These are phyloP conservation scores for Climacium dendroides DNA, from an alignment of 225 moss, liverwort and hornwort genomes.

Conservation along the genomic window DNA sequence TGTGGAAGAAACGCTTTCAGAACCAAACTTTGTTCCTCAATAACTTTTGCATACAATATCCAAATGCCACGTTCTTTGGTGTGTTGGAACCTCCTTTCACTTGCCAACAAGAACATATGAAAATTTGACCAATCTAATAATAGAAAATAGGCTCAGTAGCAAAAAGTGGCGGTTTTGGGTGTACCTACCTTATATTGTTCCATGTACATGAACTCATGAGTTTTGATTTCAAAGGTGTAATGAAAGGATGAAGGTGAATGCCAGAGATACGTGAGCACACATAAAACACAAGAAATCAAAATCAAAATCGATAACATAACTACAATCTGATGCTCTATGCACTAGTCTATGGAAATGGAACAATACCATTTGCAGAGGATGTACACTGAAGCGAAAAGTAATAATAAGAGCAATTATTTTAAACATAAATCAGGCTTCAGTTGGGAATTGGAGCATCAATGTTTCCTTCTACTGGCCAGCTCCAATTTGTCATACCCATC, in stretches of 20 bases:
- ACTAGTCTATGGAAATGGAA: background rate
- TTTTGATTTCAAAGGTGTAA: background rate
- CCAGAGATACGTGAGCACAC: background rate
- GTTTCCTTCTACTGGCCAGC: background rate
- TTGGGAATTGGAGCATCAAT: background rate
- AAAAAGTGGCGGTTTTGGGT: no score
- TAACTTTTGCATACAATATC: no score
- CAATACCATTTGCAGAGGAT: background rate
- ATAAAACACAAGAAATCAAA: background rate
- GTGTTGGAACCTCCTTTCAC: no score
- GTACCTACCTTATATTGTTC: background rate
- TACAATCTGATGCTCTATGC: background rate
- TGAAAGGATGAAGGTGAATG: background rate
- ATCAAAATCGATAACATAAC: background rate
- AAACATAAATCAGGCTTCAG: background rate
- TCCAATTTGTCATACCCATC: background rate
- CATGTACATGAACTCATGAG: background rate
- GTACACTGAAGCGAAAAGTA: no score
- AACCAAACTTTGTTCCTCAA: no score
- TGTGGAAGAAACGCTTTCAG: no score
- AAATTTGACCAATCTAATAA: no score
- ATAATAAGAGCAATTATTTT: background rate
- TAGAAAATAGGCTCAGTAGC: no score
- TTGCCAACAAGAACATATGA: no score
- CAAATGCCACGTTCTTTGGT: no score